These are phyloP conservation scores for Acacia melanoxylon DNA, from an alignment of 306 rosid genomes.

Conservation along the genomic window DNA sequence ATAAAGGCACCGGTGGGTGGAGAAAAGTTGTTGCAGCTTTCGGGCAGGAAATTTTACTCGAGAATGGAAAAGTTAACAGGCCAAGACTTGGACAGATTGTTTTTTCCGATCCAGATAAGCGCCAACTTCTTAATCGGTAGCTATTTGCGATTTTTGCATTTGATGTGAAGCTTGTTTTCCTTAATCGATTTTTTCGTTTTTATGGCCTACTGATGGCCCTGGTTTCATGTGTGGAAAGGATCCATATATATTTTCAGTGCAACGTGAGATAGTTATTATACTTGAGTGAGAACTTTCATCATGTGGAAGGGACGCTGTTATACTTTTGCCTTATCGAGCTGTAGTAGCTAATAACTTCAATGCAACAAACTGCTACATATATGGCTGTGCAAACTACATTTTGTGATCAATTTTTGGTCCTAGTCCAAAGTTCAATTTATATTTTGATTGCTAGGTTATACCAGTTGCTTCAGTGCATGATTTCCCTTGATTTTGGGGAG, in stretches of 20 bases:
- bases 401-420: not conserved
- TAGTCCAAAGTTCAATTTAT: not conserved
- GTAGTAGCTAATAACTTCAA: not conserved
- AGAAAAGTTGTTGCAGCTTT: constrained; percentile 71
- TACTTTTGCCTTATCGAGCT: not conserved
- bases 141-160: not conserved
- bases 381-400: not conserved
- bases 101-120: constrained; percentile 71
- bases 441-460: not conserved
- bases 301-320: not conserved
- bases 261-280: not conserved
- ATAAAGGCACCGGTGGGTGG: constrained; percentile 75
- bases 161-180: not conserved
- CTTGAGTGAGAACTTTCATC: not conserved
- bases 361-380: not conserved
- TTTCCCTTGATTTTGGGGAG: not conserved
- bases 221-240: not conserved
- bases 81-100: constrained; percentile 78
- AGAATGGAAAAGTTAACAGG: constrained; percentile 77
- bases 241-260: not conserved
- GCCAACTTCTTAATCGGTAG: constrained; percentile 79
- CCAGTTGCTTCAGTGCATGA: not conserved
- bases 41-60: constrained; percentile 68
- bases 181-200: not conserved
- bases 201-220: not conserved